A percentile compares a stretch with the other conserved stretches of the same genome.
Evolutionary conservation across 176 grass and related monocot genomes (phyloP).

Genomic region (Carex pumila): DNA sequence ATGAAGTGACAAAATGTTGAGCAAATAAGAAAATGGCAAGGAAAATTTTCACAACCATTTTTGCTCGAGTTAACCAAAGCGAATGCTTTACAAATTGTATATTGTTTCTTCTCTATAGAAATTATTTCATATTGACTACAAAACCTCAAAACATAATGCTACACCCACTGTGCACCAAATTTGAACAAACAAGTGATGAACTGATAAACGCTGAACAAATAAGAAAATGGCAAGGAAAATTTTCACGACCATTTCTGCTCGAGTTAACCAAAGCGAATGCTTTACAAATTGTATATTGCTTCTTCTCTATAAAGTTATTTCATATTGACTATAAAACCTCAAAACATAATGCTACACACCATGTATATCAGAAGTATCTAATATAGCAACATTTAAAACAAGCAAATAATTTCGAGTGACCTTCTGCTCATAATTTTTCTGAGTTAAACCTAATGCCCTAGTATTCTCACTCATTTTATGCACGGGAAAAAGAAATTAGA

Average conservation of each 20-base stretch:
- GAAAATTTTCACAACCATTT: not conserved
- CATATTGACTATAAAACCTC: not conserved
- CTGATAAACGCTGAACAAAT: not conserved
- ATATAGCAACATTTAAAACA: not conserved
- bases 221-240: not conserved
- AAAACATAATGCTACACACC: not conserved
- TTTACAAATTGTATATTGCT: not conserved
- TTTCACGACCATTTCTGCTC: not conserved
- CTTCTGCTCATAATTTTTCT: not conserved
- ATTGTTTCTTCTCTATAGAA: not conserved
- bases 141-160: not conserved
- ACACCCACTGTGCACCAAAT: not conserved
- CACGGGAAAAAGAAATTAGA: not conserved
- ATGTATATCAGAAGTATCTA: not conserved
- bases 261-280: not conserved
- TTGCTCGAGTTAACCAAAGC: not conserved
- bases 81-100: not conserved
- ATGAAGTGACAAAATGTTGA: not conserved
- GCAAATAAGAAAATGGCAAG: not conserved
- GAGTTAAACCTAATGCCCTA: not conserved
- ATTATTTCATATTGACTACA: not conserved
- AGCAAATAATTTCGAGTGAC: not conserved
- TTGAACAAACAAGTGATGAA: not conserved
- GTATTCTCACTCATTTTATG: not conserved
- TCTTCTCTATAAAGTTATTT: not conserved